A percentile compares a stretch with the other conserved stretches of the same genome.
Evolutionary conservation across 1,284 basidiomycete genomes (phyloP).

Genomic region (Rhodotorula sp.): DNA sequence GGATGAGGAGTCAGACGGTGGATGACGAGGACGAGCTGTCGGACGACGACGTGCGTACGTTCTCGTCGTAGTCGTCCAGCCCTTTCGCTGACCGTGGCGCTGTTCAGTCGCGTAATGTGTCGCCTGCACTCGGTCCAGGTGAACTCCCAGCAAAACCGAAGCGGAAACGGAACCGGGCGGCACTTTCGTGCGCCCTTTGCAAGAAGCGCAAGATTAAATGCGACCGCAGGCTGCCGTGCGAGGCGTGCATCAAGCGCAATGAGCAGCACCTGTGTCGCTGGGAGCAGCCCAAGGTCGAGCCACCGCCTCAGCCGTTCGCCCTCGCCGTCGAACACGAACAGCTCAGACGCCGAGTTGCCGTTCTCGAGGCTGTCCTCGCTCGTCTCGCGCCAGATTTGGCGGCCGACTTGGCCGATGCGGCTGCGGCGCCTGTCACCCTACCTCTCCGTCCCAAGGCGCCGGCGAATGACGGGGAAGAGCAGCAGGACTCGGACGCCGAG

Average conservation of each 20-base stretch:
- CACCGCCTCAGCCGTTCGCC: slow-evolving; percentile 57
- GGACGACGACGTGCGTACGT: background rate
- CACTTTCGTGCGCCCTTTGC: slow-evolving; percentile 53
- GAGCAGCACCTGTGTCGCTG: slow-evolving; percentile 60
- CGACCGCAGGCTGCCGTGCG: slow-evolving; percentile 61
- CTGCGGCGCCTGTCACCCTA: too few species aligned
- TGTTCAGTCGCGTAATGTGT: too few species aligned
- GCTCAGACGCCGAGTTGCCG: slow-evolving; percentile 47
- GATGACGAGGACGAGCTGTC: background rate
- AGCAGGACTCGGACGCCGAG: slow-evolving; percentile 3
- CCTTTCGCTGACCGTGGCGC: too few species aligned
- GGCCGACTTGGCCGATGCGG: too few species aligned
- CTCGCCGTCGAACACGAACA: slow-evolving; percentile 59
- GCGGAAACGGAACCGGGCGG: slow-evolving; percentile 16
- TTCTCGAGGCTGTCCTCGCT: slow-evolving; percentile 38
- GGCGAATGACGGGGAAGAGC: background rate
- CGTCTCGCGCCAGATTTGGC: slow-evolving; percentile 5
- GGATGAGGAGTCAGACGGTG: background rate
- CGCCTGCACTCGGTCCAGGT: too few species aligned
- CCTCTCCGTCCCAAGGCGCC: too few species aligned
- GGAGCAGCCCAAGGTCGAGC: slow-evolving; percentile 19
- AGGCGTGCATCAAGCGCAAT: slow-evolving; percentile 58
- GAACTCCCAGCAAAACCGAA: slow-evolving; percentile 39
- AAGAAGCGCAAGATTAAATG: slow-evolving; percentile 64
- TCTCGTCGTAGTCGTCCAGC: background rate